These are phyloP conservation scores for Syncephalis plumigaleata DNA, from an alignment of 371 early-diverging fungal genomes.

Conservation along the genomic window DNA sequence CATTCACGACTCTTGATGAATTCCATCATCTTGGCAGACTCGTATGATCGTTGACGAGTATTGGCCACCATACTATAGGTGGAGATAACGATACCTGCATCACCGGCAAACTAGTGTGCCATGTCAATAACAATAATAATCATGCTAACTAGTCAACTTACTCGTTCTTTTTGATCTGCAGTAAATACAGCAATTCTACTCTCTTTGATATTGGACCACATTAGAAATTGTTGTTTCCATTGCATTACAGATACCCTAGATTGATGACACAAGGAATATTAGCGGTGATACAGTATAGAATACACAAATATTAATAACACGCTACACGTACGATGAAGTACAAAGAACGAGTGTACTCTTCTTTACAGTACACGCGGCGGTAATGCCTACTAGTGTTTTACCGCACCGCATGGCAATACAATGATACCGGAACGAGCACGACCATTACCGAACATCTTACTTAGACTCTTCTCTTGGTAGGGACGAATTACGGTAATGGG, in stretches of 20 bases:
- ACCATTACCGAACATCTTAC: conserved; percentile 99
- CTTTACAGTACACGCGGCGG: conserved; percentile 97
- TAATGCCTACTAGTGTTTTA: conserved; percentile 99
- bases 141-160: conserved; percentile 11
- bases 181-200: conserved; percentile 94
- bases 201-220: conserved; percentile 89
- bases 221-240: conserved; percentile 94
- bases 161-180: conserved; percentile 84
- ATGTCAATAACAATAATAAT: conserved; percentile 6
- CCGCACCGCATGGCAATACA: conserved; percentile 99
- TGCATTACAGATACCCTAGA: conserved; percentile 89
- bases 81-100: conserved; percentile 88
- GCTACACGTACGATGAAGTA: conserved; percentile 65
- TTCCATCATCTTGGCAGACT: conserved; percentile 96
- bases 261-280: conserved; percentile 5
- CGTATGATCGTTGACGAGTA: conserved; percentile 87
- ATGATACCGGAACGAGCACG: conserved; percentile 98
- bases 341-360: conserved; percentile 95
- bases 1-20: conserved; percentile 86
- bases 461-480: conserved; percentile 97
- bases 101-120: conserved; percentile 35
- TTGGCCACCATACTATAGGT: conserved; percentile 99
- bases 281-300: too few relatives aligned
- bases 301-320: too few relatives aligned
- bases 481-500: conserved; percentile 92